These are phyloP conservation scores for Solanum bulbocastanum DNA, from an alignment of 257 asterid species.

Conservation along the genomic window DNA sequence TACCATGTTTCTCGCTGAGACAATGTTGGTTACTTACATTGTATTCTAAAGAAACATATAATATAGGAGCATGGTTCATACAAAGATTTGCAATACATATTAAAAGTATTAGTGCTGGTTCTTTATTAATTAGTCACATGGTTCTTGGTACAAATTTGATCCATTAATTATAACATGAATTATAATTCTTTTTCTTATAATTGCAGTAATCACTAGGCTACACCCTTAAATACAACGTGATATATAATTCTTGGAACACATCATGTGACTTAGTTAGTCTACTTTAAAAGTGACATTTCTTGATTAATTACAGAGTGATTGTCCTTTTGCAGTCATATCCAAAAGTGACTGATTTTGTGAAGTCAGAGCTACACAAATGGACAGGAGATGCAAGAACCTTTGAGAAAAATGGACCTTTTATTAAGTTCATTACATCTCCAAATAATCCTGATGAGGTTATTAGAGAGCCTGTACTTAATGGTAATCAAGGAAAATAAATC, in stretches of 20 bases:
- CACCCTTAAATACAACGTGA: background rate
- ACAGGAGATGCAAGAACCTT: slow-evolving; percentile 54
- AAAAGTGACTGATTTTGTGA: slow-evolving; percentile 36
- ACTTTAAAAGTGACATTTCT: background rate
- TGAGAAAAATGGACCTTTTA: slow-evolving; percentile 40
- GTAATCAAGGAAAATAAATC: slow-evolving; percentile 30
- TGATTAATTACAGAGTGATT: background rate
- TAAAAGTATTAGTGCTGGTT: no score
- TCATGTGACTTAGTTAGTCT: background rate
- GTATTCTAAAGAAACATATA: slow-evolving; percentile 16
- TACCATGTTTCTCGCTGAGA: background rate
- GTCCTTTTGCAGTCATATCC: slow-evolving; percentile 43
- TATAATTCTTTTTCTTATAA: background rate
- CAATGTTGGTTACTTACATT: background rate
- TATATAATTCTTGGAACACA: background rate
- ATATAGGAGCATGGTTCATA: slow-evolving; percentile 18
- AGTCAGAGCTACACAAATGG: slow-evolving; percentile 60
- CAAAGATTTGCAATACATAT: background rate
- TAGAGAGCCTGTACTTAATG: slow-evolving; percentile 47
- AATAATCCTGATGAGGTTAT: slow-evolving; percentile 60
- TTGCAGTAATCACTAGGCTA: background rate
- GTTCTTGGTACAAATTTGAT: background rate
- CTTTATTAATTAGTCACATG: background rate
- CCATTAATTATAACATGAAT: background rate
- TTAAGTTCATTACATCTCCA: slow-evolving; percentile 73